phyloP scores from a whole-genome alignment of 495 filamentous ascomycete species.

The Astrothelium macrocarpum region DNA sequence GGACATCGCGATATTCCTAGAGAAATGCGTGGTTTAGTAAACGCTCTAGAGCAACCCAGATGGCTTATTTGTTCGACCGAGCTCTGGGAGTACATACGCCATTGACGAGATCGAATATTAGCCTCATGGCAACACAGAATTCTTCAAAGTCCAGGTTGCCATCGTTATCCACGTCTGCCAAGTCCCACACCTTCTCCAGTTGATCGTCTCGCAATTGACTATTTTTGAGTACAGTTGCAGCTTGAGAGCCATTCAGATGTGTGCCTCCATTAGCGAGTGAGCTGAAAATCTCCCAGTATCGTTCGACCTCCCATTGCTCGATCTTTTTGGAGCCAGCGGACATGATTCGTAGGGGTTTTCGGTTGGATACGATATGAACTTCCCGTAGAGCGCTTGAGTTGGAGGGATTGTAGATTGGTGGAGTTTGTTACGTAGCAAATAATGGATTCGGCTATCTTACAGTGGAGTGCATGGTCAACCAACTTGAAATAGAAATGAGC shows the following conservation, averaged over 20 bases:
- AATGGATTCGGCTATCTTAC: too few species aligned
- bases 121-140: slow-evolving; percentile 96
- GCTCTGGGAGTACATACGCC: slow-evolving; percentile 51
- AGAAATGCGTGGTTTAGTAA: not conserved
- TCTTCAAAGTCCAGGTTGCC: slow-evolving; percentile 97
- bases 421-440: too few species aligned
- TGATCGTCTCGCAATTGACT: slow-evolving; percentile 86
- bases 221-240: slow-evolving; percentile 92
- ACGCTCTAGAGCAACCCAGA: not conserved
- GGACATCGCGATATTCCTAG: slow-evolving; percentile 82
- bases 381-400: too few species aligned
- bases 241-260: slow-evolving; percentile 81
- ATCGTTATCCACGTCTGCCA: slow-evolving; percentile 93
- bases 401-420: too few species aligned
- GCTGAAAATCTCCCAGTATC: slow-evolving; percentile 98
- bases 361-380: too few species aligned
- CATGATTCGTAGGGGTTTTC: not conserved
- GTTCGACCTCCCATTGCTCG: slow-evolving; percentile 90
- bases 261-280: slow-evolving; percentile 71
- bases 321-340: slow-evolving; percentile 51
- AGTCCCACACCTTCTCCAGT: slow-evolving; percentile 93
- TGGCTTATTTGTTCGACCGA: not conserved
- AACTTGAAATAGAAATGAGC: too few species aligned
- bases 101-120: slow-evolving; percentile 95
- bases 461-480: too few species aligned